These are phyloP conservation scores for Casuarina equisetifolia DNA, from an alignment of 306 rosid genomes.

Conservation along the genomic window DNA sequence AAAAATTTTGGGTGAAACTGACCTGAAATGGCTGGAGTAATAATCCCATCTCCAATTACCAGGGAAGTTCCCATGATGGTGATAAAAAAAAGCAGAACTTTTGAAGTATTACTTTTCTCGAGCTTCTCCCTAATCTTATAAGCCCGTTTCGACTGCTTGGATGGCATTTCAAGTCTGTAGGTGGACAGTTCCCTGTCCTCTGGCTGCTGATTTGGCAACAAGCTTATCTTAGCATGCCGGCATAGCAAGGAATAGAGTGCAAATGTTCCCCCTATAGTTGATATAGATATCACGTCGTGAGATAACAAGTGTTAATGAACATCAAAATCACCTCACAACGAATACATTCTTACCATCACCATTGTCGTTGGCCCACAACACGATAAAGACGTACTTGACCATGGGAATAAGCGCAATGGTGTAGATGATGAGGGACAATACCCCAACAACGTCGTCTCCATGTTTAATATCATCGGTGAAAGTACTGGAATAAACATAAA, in stretches of 20 bases:
- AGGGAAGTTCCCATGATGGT: constrained; percentile 68
- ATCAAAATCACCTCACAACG: not conserved
- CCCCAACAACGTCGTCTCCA: constrained; percentile 58
- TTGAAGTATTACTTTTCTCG: constrained; percentile 39
- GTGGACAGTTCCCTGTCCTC: constrained; percentile 68
- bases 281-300: too few relatives aligned
- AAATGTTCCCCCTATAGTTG: constrained; percentile 63
- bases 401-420: constrained; percentile 60
- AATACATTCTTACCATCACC: constrained; percentile 55
- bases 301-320: too few relatives aligned
- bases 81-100: constrained; percentile 42
- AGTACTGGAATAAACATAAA: constrained; percentile 60
- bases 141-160: constrained; percentile 41
- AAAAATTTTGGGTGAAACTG: not conserved
- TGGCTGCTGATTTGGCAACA: constrained; percentile 67
- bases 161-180: constrained; percentile 47
- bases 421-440: constrained; percentile 69
- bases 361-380: constrained; percentile 73
- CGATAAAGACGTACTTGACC: constrained; percentile 74
- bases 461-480: constrained; percentile 34
- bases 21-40: constrained; percentile 86
- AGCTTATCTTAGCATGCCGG: constrained; percentile 50
- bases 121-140: constrained; percentile 42
- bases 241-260: constrained; percentile 71
- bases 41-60: constrained; percentile 87